Evolutionary conservation across 23 red algal species (phyloP).

Genomic region (Gracilaria gracilis): DNA sequence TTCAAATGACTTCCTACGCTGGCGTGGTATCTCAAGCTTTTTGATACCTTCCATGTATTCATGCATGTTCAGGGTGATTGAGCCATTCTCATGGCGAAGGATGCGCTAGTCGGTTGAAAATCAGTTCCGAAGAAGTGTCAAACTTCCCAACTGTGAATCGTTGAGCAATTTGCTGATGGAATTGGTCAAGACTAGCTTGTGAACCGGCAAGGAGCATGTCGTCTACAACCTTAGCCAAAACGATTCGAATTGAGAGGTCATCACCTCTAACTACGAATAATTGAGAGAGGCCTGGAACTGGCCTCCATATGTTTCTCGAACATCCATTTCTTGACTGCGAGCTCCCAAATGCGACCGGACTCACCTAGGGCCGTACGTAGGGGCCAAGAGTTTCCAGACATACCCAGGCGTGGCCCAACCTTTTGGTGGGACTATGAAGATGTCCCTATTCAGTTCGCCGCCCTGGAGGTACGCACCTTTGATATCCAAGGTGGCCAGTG

Average conservation of each 20-base stretch:
- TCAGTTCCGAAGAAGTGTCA: background rate
- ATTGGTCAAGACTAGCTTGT: background rate
- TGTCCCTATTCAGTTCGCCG: constrained; percentile 11
- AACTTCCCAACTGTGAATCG: constrained; percentile 41
- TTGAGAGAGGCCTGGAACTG: constrained; percentile 10
- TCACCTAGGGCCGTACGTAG: constrained; percentile 28
- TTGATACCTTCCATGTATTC: too few relatives aligned
- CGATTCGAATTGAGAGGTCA: background rate
- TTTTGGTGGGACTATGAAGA: constrained; percentile 15
- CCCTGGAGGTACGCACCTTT: constrained; percentile 22
- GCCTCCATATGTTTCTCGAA: background rate
- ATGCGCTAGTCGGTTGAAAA: constrained; percentile 47
- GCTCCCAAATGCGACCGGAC: constrained; percentile 33
- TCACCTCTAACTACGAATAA: background rate
- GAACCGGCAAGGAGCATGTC: constrained; percentile 50
- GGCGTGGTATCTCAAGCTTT: too few relatives aligned
- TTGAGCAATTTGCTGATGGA: background rate
- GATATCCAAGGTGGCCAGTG: constrained; percentile 7
- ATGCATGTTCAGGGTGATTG: background rate
- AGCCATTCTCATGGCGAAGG: background rate
- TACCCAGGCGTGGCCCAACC: background rate
- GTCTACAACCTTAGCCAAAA: constrained; percentile 41
- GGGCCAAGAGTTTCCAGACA: constrained; percentile 22
- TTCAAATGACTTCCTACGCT: too few relatives aligned
- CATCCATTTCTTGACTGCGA: background rate